phyloP scores from a whole-genome alignment of 805 yeast species.

The Clavispora phyllophila region DNA sequence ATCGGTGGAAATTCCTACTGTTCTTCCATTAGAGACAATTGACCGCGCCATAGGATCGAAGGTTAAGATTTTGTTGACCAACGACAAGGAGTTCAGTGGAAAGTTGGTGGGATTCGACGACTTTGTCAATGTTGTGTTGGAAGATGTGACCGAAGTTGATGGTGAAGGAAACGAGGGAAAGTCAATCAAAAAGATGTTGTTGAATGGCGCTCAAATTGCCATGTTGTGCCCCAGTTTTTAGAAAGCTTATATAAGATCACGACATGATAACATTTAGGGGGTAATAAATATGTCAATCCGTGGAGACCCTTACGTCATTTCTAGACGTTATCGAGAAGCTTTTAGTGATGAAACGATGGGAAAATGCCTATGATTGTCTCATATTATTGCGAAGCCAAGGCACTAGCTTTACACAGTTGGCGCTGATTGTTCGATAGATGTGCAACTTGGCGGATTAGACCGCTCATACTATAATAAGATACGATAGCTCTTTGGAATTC shows the following conservation, averaged over 20 bases:
- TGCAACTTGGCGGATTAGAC: not conserved
- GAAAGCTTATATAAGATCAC: not conserved
- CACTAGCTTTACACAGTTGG: not conserved
- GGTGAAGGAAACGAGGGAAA: slow-evolving; percentile 40
- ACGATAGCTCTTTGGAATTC: not conserved
- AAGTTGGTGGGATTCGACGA: slow-evolving; percentile 91
- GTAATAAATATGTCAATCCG: no score
- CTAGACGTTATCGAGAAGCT: no score
- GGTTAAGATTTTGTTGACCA: slow-evolving; percentile 64
- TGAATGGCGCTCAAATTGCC: slow-evolving; percentile 68
- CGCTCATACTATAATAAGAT: not conserved
- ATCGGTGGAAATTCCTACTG: slow-evolving; percentile 5
- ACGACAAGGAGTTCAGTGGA: slow-evolving; percentile 77
- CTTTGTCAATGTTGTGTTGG: slow-evolving; percentile 85
- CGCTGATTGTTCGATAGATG: not conserved
- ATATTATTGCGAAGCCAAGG: not conserved
- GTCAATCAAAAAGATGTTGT: slow-evolving; percentile 52
- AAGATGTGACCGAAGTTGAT: slow-evolving; percentile 65
- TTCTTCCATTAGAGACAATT: slow-evolving; percentile 77
- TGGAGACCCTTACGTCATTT: no score
- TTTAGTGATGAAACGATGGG: not conserved
- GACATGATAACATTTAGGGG: not conserved
- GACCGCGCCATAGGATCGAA: slow-evolving; percentile 82
- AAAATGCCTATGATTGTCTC: not conserved
- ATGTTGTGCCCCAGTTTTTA: slow-evolving; percentile 40